These are phyloP conservation scores for Tuber borchii DNA, from an alignment of 495 filamentous ascomycete species.

Conservation along the genomic window DNA sequence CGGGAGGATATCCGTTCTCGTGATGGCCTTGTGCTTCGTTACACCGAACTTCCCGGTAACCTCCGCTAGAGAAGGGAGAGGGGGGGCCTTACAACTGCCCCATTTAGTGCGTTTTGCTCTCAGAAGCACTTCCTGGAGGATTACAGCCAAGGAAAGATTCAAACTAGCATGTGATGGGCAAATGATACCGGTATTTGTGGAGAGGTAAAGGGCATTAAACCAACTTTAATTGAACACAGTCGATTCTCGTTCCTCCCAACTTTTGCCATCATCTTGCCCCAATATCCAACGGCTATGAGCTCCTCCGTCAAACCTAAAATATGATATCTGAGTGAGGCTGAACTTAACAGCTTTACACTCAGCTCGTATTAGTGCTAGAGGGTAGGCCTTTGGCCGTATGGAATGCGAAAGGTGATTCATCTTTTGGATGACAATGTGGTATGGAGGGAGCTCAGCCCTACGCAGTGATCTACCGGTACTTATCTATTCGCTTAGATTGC, in stretches of 20 bases:
- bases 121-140: not conserved
- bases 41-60: not conserved
- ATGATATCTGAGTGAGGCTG: not conserved
- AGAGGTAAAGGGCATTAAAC: not conserved
- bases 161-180: not conserved
- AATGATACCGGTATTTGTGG: not conserved
- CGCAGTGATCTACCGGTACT: not conserved
- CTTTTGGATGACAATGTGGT: not conserved
- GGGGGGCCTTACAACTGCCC: not conserved
- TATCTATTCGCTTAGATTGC: not conserved
- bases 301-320: not conserved
- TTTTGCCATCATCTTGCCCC: not conserved
- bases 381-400: not conserved
- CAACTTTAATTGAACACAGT: not conserved
- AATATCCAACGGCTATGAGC: not conserved
- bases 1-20: not conserved
- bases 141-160: not conserved
- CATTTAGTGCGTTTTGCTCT: not conserved
- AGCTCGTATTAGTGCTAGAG: not conserved
- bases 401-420: not conserved
- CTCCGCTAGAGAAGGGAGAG: not conserved
- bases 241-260: not conserved
- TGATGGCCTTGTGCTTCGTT: not conserved
- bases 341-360: not conserved
- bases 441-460: not conserved